A percentile compares a stretch with the other conserved stretches of the same genome.
Evolutionary conservation across 176 grass and related monocot genomes (phyloP).

Genomic region (Oryza longistaminata): DNA sequence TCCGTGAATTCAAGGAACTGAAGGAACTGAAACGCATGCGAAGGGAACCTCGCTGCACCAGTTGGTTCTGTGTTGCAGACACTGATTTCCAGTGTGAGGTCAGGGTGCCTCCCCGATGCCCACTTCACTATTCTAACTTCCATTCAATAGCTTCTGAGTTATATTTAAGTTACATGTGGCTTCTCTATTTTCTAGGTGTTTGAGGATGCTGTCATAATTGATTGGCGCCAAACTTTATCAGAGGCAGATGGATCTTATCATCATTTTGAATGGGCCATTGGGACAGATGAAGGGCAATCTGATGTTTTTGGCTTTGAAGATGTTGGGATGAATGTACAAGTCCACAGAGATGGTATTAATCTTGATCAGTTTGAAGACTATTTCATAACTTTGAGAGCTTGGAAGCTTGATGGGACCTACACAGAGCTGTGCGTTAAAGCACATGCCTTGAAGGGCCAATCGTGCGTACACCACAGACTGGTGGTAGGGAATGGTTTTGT

Average conservation of each 20-base stretch:
- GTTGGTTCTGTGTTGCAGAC: slow-evolving; percentile 88
- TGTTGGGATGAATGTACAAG: slow-evolving; percentile 73
- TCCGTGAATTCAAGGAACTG: slow-evolving; percentile 93
- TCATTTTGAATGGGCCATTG: slow-evolving; percentile 92
- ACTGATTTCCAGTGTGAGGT: slow-evolving; percentile 92
- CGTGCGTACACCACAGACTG: slow-evolving; percentile 84
- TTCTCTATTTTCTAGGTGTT: slow-evolving; percentile 68
- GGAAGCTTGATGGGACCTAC: slow-evolving; percentile 64
- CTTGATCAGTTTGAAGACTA: slow-evolving; percentile 61
- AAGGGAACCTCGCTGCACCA: slow-evolving; percentile 77
- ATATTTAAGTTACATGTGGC: slow-evolving; percentile 23
- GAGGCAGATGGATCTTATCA: slow-evolving; percentile 70
- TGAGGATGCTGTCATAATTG: slow-evolving; percentile 66
- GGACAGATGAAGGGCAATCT: slow-evolving; percentile 78
- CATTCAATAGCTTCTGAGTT: slow-evolving; percentile 7
- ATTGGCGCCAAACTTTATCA: slow-evolving; percentile 70
- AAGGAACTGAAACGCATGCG: slow-evolving; percentile 88
- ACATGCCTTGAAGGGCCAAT: slow-evolving; percentile 90
- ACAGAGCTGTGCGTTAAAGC: slow-evolving; percentile 79
- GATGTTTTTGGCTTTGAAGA: slow-evolving; percentile 84
- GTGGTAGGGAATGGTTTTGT: slow-evolving; percentile 83
- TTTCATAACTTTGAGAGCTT: slow-evolving; percentile 77
- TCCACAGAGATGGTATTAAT: slow-evolving; percentile 68
- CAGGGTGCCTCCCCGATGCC: slow-evolving; percentile 26
- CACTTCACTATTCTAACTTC: slow-evolving; percentile 9